Evolutionary conservation across 805 yeast species (phyloP).

Genomic region (Tanozyma kutaoensis): DNA sequence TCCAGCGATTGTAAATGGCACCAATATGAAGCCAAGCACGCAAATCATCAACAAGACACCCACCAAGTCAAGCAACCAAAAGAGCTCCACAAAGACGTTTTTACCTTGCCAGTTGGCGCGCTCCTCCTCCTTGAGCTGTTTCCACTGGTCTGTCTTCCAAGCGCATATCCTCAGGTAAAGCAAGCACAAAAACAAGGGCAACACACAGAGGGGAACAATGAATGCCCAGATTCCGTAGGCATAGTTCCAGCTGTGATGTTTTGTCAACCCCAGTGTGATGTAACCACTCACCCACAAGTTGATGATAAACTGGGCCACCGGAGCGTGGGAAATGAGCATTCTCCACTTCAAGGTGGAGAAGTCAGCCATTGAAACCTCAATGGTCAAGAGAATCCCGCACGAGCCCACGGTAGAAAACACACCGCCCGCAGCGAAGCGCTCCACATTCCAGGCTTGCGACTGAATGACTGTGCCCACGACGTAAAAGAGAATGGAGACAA

Average conservation of each 20-base stretch:
- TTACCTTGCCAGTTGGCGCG: conserved; percentile 1
- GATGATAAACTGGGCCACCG: conserved; percentile 60
- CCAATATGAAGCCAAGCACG: conserved; percentile 18
- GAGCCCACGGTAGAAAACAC: conserved; percentile 2
- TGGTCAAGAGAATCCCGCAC: neutral
- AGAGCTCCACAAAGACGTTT: conserved; percentile 17
- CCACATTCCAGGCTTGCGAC: neutral
- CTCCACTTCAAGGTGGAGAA: neutral
- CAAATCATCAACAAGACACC: conserved; percentile 20
- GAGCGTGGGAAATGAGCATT: conserved; percentile 36
- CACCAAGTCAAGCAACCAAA: conserved; percentile 24
- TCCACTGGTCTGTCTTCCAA: conserved; percentile 37
- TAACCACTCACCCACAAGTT: conserved; percentile 70
- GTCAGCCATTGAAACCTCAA: neutral
- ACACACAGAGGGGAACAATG: conserved; percentile 49
- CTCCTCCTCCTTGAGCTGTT: conserved; percentile 23
- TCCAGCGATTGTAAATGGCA: conserved; percentile 22
- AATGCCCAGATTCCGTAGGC: conserved; percentile 74
- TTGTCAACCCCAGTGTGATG: conserved; percentile 26
- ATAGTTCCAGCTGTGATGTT: conserved; percentile 46
- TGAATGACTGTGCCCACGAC: neutral
- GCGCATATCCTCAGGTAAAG: conserved; percentile 46
- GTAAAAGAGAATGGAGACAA: neutral
- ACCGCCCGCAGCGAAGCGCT: neutral
- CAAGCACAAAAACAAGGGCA: conserved; percentile 46